Evolutionary conservation across 352 stramenopile species (phyloP).

Genomic region (Elongisporangium undulatum): DNA sequence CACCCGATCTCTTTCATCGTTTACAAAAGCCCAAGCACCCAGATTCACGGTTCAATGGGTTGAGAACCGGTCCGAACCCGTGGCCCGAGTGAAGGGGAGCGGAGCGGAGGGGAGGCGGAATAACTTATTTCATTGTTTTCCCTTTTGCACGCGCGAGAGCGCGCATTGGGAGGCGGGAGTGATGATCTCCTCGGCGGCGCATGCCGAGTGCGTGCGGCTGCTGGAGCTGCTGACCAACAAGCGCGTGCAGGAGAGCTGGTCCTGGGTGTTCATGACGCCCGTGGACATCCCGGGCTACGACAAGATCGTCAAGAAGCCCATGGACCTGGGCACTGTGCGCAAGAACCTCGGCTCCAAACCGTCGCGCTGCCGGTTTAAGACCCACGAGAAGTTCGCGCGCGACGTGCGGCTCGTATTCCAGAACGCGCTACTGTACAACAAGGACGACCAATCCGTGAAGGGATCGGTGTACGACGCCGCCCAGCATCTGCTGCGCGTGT

Average conservation of each 20-base stretch:
- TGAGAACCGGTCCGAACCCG: no score
- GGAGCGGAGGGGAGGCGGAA: no score
- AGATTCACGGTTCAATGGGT: no score
- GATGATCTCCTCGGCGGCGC: constrained; percentile 72
- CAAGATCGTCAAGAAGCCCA: constrained; percentile 74
- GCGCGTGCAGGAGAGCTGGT: constrained; percentile 83
- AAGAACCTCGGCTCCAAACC: constrained; percentile 73
- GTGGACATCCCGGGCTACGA: constrained; percentile 70
- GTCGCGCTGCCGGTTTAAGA: constrained; percentile 82
- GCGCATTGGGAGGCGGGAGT: constrained; percentile 5
- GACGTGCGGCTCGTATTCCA: constrained; percentile 83
- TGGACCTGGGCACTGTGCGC: constrained; percentile 77
- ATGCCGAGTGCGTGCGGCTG: constrained; percentile 77
- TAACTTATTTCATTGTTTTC: no score
- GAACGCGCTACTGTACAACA: constrained; percentile 78
- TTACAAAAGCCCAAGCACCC: no score
- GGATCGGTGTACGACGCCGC: constrained; percentile 76
- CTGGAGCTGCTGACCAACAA: constrained; percentile 77
- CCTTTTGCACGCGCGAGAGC: no score
- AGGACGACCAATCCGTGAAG: constrained; percentile 68
- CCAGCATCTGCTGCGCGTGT: constrained; percentile 74
- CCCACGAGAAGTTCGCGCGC: constrained; percentile 76
- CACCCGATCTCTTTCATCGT: no score
- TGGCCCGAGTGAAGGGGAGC: no score
- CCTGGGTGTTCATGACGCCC: constrained; percentile 82